Evolutionary conservation across 139 green algal genomes (phyloP), one percentile per base, ranked within the genome.

Genomic region (Desmodesmus armatus): DNA sequence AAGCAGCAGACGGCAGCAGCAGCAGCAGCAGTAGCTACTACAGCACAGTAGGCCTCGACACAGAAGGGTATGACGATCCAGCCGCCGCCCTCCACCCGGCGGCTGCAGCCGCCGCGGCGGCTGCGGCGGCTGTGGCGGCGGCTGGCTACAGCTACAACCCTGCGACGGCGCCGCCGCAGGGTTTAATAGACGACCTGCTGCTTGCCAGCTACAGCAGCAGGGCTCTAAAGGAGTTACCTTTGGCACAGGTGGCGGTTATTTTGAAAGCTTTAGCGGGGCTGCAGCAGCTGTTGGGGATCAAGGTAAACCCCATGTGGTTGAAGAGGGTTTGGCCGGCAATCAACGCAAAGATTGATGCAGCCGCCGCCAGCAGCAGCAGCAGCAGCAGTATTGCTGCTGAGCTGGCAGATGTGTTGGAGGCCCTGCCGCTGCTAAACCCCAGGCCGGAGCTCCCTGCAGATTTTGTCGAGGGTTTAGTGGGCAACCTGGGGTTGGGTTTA

Each of bases 231-330:
- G 31, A 69, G 51, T 33, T 82, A 3, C 74, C 74, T 23, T 25
- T 82, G 74, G 49, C 29, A 49, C 74, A 82, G 74, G 15, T 82
- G 25, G 74, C 49, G 25, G 74, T 82, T 62, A 82, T 82, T 49
- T 62, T 82, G 23, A 69, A 67, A 37, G 37, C 74, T 9, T 37
- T 82, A 37, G 60, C 74, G 23, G 74, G 70, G 15, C n/a, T n/a
- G n/a, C n/a, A n/a, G n/a, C n/a, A n/a, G n/a, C n/a, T n/a, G n/a
- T 41, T 82, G n/a, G 37, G 49, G 7, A 41, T 21, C 3, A 25
- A 27, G 6, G 37, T 69, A 2, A 69, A 27, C 49, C 51, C 51
- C 3, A 19, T 49, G 33, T 82, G 74, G 74, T 35, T 82, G 74
- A 33, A 67, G 51, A 29, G 74, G 51, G n/a, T 82, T 23, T 82